Conservation (phyloP, 768 basidiomycete genomes). For the button mushroom (Agaricus bisporus) region DNA sequence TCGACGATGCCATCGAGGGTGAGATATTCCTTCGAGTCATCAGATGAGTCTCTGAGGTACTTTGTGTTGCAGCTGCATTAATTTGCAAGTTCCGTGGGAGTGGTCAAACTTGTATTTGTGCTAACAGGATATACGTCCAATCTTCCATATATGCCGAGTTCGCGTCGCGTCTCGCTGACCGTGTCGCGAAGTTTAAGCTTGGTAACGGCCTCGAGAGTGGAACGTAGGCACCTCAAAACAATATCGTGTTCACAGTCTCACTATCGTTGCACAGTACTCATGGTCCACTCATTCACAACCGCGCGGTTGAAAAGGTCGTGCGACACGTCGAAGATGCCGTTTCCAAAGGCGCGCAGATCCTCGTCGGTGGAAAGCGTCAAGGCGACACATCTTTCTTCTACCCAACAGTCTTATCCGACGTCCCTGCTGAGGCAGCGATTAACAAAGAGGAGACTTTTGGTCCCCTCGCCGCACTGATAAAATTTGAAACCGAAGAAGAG, state of each 20-base stretch:
- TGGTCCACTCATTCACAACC: slow-evolving; percentile 87
- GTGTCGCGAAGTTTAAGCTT: slow-evolving; percentile 77
- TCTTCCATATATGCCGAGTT: slow-evolving; percentile 90
- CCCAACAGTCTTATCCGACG: slow-evolving; percentile 88
- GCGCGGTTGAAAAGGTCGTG: slow-evolving; percentile 81
- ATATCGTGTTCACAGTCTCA: not conserved
- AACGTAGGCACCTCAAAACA: slow-evolving; percentile 41
- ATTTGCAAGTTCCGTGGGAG: slow-evolving; percentile 73
- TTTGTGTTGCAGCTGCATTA: slow-evolving; percentile 47
- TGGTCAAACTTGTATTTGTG: slow-evolving; percentile 85
- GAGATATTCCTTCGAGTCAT: slow-evolving; percentile 5
- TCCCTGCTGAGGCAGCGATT: slow-evolving; percentile 59
- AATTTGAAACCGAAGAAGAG: slow-evolving; percentile 93
- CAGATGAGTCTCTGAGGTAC: not conserved
- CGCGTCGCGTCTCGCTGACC: slow-evolving; percentile 77
- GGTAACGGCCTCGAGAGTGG: slow-evolving; percentile 81
- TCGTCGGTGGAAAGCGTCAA: slow-evolving; percentile 79
- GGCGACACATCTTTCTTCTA: slow-evolving; percentile 64
- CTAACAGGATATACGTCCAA: slow-evolving; percentile 92
- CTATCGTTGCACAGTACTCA: slow-evolving; percentile 56
- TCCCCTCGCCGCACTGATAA: slow-evolving; percentile 78
- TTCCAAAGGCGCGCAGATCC: slow-evolving; percentile 75
- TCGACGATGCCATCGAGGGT: slow-evolving; percentile 89
- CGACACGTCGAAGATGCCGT: slow-evolving; percentile 88
- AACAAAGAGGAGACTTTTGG: slow-evolving; percentile 93